A percentile compares a stretch with the other conserved stretches of the same genome.
These are phyloP conservation scores for Protomyces arabidopsidicola DNA, from an alignment of 1,139 yeast species.

Conservation along the genomic window DNA sequence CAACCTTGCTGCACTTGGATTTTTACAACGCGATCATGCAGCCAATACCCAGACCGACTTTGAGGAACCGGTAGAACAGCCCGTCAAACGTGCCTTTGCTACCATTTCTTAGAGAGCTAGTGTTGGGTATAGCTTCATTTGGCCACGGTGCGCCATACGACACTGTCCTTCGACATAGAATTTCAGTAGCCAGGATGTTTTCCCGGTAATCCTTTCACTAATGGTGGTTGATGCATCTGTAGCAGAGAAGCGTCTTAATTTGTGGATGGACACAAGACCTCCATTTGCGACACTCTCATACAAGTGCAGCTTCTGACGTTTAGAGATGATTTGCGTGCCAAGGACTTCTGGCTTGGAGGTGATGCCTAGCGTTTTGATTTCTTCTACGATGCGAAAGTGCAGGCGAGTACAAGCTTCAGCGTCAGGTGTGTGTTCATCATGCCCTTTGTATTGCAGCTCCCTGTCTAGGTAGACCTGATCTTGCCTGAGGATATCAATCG, in stretches of 20 bases:
- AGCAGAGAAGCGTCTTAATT: constrained; percentile 7
- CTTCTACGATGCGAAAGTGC: constrained; percentile 8
- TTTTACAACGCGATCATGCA: constrained; percentile 73
- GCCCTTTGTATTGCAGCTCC: not conserved
- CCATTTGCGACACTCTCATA: constrained; percentile 16
- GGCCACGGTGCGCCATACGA: constrained; percentile 11
- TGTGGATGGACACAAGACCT: constrained; percentile 7
- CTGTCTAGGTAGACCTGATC: not conserved
- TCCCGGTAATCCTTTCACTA: constrained; percentile 4
- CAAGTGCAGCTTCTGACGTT: not conserved
- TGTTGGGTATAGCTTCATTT: constrained; percentile 6
- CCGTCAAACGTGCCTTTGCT: constrained; percentile 62
- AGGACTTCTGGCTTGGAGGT: constrained; percentile 2
- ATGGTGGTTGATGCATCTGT: not conserved
- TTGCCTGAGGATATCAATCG: constrained; percentile 6
- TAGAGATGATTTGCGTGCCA: constrained; percentile 11
- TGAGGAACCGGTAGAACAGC: constrained; percentile 56
- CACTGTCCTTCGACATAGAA: constrained; percentile 15
- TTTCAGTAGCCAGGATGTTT: constrained; percentile 7
- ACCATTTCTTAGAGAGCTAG: constrained; percentile 31
- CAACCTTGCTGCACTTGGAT: constrained; percentile 77
- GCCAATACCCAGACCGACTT: constrained; percentile 68
- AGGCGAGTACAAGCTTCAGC: constrained; percentile 1
- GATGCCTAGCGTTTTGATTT: constrained; percentile 7
- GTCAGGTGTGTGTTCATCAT: not conserved